phyloP scores from a whole-genome alignment of 768 basidiomycete species.

The Podaxis pistillaris region DNA sequence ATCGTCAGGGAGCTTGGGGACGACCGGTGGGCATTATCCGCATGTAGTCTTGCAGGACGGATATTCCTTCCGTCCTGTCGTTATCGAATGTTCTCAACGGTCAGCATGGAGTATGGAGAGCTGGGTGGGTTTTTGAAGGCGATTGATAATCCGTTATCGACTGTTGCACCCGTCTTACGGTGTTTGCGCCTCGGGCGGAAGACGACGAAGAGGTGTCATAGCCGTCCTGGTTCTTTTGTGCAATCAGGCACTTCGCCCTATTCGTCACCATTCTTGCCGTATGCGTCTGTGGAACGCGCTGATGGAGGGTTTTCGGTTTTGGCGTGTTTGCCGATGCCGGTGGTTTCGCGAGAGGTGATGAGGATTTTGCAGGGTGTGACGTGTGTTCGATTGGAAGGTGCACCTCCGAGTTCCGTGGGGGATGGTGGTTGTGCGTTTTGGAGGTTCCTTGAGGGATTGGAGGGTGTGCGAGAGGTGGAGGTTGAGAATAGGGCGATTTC shows the following conservation, averaged over 20 bases:
- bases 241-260: neutral
- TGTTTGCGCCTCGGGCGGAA: neutral
- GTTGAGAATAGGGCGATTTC: neutral
- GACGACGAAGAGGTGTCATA: neutral
- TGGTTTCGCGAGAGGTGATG: neutral
- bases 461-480: neutral
- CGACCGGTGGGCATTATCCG: neutral
- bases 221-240: neutral
- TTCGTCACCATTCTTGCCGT: neutral
- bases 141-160: neutral
- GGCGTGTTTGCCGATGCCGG: neutral
- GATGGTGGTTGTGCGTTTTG: neutral
- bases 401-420: neutral
- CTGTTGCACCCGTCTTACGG: neutral
- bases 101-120: neutral
- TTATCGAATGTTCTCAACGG: neutral
- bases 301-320: neutral
- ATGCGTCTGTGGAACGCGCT: neutral
- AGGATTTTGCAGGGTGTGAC: neutral
- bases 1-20: neutral
- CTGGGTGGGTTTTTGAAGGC: neutral
- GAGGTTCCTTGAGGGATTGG: neutral
- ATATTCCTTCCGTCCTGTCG: conserved; percentile 5
- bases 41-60: conserved; percentile 2
- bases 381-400: neutral